Base-by-base conservation (phyloP, 371 early-diverging fungal species). In the Mortierella sp. region DNA sequence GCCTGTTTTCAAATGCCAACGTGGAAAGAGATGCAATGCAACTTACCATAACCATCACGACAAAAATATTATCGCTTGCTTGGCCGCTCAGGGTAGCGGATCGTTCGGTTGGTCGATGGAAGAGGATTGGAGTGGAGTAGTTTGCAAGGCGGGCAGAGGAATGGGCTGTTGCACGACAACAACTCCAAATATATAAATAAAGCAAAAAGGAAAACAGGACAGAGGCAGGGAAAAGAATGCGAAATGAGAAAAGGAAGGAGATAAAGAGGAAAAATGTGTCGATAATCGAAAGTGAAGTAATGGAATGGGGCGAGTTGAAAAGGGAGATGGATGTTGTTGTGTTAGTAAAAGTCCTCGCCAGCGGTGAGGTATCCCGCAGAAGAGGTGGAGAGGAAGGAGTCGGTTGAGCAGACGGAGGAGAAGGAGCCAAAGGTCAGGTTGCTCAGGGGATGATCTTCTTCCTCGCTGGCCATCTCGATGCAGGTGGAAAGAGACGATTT, bases 391-490 rank as follows among this genome's bases (percentile, higher is more conserved):
- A 80, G 65, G 46, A 71, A 84, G 44, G 81, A 78, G 48, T 73
- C 75, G 6, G 81, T 32, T 27, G 84, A 84, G 21, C 78, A 84
- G 49, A 78, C 76, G 7, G 84, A 84, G 6, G 84, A 81, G 81
- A 81, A 84, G 6, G 84, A 84, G 4, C 84, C 81, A 32, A 80
- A 73, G 72, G 76, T 75, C 55, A 84, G 35, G 65, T 81, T 74
- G 74, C 81, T 84, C 43, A 84, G 46, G 12, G 84, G 84, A 51
- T 84, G 84, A 58, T 81, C 79, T 38, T 84, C 84, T 55, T 84
- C 84, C 41, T 76, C 79, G 24, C 71, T 77, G 35, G 75, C 74
- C 43, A 76, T 35, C 49, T 71, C 76, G 5, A 81, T 32, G 48
- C 54, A 56, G 51, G 72, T 70, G 54, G 76, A 75, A 3, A 84